Base-by-base conservation (phyloP, 2,329 filamentous ascomycete genomes). In the Dothideomycetes sp. region DNA sequence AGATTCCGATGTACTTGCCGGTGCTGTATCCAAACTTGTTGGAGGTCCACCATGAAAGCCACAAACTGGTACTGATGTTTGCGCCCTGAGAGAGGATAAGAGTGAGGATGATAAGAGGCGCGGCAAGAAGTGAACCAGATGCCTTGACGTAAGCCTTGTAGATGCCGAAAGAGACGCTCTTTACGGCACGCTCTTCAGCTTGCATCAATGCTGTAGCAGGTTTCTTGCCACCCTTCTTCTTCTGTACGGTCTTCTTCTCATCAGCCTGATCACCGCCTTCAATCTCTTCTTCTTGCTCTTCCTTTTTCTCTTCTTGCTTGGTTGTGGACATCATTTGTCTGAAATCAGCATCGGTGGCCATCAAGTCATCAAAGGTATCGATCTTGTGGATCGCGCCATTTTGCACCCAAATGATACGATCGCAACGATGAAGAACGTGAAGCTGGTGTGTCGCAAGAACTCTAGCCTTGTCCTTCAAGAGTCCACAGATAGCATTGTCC, bases 401-500 rank as follows among this genome's bases (percentile, higher is more conserved):
- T 42, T 95, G 84, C 76, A 98, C 88, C 78, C 87, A 88, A 34
- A 96, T 78, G 49, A 96, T 89, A 23, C 89, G 75, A 57, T 96
- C 89, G 53, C 87, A 95, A 23, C 87, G 80, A 56, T 75, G 87
- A 5, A 96, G 73, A 5, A 96, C 88, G 69, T 93, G 91, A 11
- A 96, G 75, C 59, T 96, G 89, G 61, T 98, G 91, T 0, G 91
- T 98, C 1, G 89, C 91, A 22, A 98, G 70, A 23, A 96, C 82
- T 15, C 91, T 76, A 55, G 86, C 91, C 62, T 95, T 95, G 62
- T 89, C 75, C 53, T 83, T 84, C 40, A 96, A 69, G 8, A 96
- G 70, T 6, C 89, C 89, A 44, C 87, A 78, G 40, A 98, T 95
- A 28, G 89, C 89, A 45, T 94, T 81, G 60, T 96, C 89, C 65